Conservation (phyloP, 306 rosid species). For the Prunus mongolica region DNA sequence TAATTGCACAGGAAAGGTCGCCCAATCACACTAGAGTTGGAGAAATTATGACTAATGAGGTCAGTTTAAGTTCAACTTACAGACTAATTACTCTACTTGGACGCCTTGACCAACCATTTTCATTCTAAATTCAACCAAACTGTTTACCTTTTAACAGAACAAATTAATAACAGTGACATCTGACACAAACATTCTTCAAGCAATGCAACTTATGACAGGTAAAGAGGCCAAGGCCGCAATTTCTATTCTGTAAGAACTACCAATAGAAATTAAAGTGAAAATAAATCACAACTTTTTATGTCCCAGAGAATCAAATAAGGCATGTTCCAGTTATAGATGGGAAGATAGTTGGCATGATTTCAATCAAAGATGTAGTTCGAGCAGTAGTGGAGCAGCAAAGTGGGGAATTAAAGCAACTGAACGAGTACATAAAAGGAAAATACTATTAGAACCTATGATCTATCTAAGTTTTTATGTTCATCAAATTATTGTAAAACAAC, state of each 20-base stretch:
- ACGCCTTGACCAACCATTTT: not conserved
- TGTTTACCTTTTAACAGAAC: slow-evolving; percentile 39
- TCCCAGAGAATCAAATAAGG: slow-evolving; percentile 58
- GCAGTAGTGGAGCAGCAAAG: slow-evolving; percentile 78
- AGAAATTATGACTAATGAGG: slow-evolving; percentile 90
- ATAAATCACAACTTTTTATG: not conserved
- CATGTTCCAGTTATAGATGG: slow-evolving; percentile 92
- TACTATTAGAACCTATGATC: slow-evolving; percentile 36
- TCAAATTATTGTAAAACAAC: not conserved
- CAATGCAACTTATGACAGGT: slow-evolving; percentile 93
- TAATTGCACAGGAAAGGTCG: slow-evolving; percentile 76
- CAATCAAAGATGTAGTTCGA: slow-evolving; percentile 76
- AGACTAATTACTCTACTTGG: not conserved
- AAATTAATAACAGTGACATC: slow-evolving; percentile 69
- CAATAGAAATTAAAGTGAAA: not conserved
- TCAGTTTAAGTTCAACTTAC: slow-evolving; percentile 20
- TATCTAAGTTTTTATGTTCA: not conserved
- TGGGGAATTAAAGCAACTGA: slow-evolving; percentile 69
- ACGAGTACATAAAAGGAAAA: slow-evolving; percentile 66
- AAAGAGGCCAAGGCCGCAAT: not conserved
- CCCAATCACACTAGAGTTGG: slow-evolving; percentile 58
- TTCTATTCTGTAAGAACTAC: not conserved
- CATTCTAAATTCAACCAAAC: not conserved
- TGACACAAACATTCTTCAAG: slow-evolving; percentile 71
- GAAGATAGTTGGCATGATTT: slow-evolving; percentile 81